phyloP scores from a whole-genome alignment of 2,329 filamentous ascomycete genomes.

The Xylariaceae sp. region DNA sequence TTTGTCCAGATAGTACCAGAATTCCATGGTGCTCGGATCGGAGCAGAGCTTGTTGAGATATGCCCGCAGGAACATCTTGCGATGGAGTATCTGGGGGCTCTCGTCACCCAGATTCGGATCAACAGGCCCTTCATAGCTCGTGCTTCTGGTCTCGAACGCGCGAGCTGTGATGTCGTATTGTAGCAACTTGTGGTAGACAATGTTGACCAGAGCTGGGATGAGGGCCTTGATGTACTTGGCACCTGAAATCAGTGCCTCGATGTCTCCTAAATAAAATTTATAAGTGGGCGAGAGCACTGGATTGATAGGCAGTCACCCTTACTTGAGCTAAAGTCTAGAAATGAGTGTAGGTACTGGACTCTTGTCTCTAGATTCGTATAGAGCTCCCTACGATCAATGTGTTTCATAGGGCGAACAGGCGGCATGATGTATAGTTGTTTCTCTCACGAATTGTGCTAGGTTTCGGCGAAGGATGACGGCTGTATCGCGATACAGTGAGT shows the following conservation, averaged over 20 bases:
- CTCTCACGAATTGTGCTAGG: too few species aligned
- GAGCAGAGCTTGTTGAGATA: constrained; percentile 72
- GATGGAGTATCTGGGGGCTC: constrained; percentile 69
- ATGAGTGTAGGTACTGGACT: constrained; percentile 69
- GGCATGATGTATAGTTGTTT: neutral
- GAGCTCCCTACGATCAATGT: constrained; percentile 66
- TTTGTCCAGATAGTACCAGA: constrained; percentile 82
- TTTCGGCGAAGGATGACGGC: too few species aligned
- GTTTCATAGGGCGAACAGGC: constrained; percentile 37
- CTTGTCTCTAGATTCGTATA: constrained; percentile 67
- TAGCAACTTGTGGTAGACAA: constrained; percentile 77
- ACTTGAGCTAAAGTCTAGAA: constrained; percentile 72
- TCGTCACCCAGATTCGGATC: constrained; percentile 62
- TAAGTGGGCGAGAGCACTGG: neutral
- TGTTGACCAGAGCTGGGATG: constrained; percentile 78
- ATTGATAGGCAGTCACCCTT: constrained; percentile 24
- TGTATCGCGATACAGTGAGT: too few species aligned
- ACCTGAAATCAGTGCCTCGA: constrained; percentile 64
- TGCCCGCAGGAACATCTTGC: constrained; percentile 74
- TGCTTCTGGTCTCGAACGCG: constrained; percentile 62
- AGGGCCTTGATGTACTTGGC: constrained; percentile 77
- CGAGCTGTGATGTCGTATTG: constrained; percentile 78
- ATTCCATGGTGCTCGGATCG: constrained; percentile 70
- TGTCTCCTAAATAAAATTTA: constrained; percentile 51
- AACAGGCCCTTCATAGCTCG: constrained; percentile 62